A percentile compares a stretch with the other conserved stretches of the same genome.
phyloP scores from a whole-genome alignment of 148 eudicot species.

The Nepenthes mirabilis region DNA sequence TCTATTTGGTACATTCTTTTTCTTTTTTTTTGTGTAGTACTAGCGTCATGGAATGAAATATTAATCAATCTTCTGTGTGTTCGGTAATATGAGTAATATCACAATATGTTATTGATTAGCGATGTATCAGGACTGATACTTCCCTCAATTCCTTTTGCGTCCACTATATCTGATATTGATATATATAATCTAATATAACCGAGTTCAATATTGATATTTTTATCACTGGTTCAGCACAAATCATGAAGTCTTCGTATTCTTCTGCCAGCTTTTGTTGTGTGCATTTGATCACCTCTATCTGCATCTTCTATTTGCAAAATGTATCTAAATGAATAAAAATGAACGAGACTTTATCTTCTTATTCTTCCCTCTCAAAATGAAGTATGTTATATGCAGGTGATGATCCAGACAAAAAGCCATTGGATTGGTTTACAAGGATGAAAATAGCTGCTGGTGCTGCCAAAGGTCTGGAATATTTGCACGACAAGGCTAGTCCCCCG shows the following conservation, averaged over 20 bases:
- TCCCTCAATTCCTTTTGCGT: background rate
- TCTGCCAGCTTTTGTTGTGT: no score
- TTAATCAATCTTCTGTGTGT: no score
- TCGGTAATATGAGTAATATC: background rate
- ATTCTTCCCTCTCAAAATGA: background rate
- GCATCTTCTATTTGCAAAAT: no score
- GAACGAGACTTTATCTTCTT: background rate
- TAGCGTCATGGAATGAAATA: no score
- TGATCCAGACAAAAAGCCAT: constrained; percentile 21
- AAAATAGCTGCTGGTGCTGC: constrained; percentile 53
- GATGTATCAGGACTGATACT: background rate
- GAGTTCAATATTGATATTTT: no score
- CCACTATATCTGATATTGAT: no score
- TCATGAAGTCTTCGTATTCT: no score
- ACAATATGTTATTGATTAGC: background rate
- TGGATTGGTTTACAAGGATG: constrained; percentile 61
- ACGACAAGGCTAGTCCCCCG: constrained; percentile 42
- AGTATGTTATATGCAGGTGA: constrained; percentile 14
- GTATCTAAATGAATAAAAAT: no score
- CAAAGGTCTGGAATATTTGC: constrained; percentile 51
- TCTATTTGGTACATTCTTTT: constrained; percentile 36
- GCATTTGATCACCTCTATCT: no score
- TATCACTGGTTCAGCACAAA: no score
- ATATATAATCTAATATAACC: no score
- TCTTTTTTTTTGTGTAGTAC: background rate